A percentile compares a stretch with the other conserved stretches of the same genome.
Conservation (phyloP, 2,329 filamentous ascomycete species). For the Aulographum hederae region DNA sequence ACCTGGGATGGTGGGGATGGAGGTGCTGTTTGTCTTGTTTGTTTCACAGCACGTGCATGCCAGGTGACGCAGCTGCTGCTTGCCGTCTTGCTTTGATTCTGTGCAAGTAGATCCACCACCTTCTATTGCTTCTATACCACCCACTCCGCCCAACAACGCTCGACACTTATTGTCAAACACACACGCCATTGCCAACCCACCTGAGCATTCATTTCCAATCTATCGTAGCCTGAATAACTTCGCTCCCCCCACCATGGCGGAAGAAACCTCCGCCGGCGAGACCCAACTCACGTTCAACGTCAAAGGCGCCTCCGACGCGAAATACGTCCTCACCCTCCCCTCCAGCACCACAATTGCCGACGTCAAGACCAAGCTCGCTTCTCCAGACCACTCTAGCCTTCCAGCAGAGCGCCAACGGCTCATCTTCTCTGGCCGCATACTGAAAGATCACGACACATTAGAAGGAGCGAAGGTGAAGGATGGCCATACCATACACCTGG, state of each 20-base stretch:
- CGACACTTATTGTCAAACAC: neutral
- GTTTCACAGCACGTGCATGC: no score
- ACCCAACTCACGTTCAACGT: slow-evolving; percentile 85
- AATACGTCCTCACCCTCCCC: slow-evolving; percentile 65
- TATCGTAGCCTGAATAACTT: slow-evolving; percentile 50
- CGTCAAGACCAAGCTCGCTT: slow-evolving; percentile 75
- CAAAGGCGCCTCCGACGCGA: slow-evolving; percentile 85
- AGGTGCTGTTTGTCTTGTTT: no score
- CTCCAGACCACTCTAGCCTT: slow-evolving; percentile 67
- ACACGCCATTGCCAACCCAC: neutral
- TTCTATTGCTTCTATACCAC: neutral
- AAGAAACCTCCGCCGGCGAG: slow-evolving; percentile 38
- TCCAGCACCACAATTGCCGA: slow-evolving; percentile 62
- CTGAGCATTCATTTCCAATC: neutral
- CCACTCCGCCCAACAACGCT: neutral
- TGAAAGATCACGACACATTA: slow-evolving; percentile 85
- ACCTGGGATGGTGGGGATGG: no score
- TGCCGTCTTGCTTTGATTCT: no score
- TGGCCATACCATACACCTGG: slow-evolving; percentile 88
- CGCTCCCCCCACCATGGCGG: slow-evolving; percentile 21
- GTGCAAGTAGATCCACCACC: neutral
- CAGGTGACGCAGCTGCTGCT: no score
- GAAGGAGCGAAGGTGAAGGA: slow-evolving; percentile 80
- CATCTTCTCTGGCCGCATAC: slow-evolving; percentile 91
- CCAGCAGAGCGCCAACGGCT: slow-evolving; percentile 77